Evolutionary conservation across 73 alveolate genomes (phyloP).

Genomic region (Durusdinium trenchii): DNA sequence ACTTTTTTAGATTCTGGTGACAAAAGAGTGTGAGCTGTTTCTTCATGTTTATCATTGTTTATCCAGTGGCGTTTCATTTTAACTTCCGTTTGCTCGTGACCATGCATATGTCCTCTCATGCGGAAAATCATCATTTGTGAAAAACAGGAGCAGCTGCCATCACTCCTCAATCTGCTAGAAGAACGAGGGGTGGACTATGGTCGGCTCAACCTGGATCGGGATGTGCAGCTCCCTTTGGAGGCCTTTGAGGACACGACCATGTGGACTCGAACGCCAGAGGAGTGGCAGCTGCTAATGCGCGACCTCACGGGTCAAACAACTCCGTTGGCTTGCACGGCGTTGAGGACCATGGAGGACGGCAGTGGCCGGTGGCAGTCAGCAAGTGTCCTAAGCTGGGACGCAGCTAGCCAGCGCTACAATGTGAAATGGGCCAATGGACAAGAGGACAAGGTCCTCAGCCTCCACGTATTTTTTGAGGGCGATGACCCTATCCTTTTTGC

Average conservation of each 20-base stretch:
- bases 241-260: constrained; percentile 94
- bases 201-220: constrained; percentile 89
- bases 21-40: no score
- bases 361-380: constrained; percentile 94
- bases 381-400: constrained; percentile 78
- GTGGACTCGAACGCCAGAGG: constrained; percentile 93
- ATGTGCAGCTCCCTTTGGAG: constrained; percentile 91
- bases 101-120: no score
- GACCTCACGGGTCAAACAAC: constrained; percentile 50
- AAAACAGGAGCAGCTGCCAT: constrained; percentile 59
- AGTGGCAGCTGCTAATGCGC: constrained; percentile 89
- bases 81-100: no score
- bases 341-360: constrained; percentile 93
- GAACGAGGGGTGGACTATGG: constrained; percentile 91
- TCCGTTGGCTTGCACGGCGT: constrained; percentile 81
- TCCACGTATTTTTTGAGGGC: constrained; percentile 97
- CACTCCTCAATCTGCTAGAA: constrained; percentile 81
- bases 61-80: no score
- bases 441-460: constrained; percentile 97
- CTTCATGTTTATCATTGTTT: no score
- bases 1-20: no score
- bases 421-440: constrained; percentile 90
- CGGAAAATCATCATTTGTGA: not conserved
- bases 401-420: constrained; percentile 91
- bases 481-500: constrained; percentile 98